Evolutionary conservation across 176 grass and related monocot species (phyloP).

Genomic region (Chloris gayana): DNA sequence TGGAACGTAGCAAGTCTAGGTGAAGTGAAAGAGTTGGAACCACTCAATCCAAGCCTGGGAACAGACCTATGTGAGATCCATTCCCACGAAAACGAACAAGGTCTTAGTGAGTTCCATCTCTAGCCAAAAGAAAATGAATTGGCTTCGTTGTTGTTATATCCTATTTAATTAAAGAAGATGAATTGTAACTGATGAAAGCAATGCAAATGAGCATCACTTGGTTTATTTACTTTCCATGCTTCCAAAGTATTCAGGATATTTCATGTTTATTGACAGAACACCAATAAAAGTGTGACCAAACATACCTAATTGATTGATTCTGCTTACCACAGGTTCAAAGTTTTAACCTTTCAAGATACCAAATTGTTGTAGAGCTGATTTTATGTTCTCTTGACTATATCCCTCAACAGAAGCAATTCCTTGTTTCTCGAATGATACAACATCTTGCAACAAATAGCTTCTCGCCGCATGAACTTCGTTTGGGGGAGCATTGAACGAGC

Average conservation of each 20-base stretch:
- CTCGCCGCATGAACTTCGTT: slow-evolving; percentile 60
- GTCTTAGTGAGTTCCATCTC: too few species aligned
- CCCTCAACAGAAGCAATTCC: slow-evolving; percentile 67
- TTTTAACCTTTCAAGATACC: slow-evolving; percentile 45
- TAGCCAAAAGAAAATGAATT: background rate
- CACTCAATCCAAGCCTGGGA: too few species aligned
- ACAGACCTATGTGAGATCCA: too few species aligned
- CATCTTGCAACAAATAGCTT: slow-evolving; percentile 67
- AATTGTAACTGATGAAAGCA: background rate
- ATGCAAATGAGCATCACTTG: background rate
- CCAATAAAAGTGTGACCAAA: background rate
- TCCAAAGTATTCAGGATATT: background rate
- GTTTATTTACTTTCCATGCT: background rate
- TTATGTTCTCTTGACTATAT: slow-evolving; percentile 40
- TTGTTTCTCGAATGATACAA: slow-evolving; percentile 68
- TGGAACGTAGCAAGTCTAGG: too few species aligned
- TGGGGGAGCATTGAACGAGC: slow-evolving; percentile 59
- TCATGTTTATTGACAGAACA: background rate
- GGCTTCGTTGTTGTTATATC: background rate
- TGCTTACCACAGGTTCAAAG: slow-evolving; percentile 2
- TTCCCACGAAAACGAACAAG: too few species aligned
- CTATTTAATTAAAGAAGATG: background rate
- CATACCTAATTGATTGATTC: slow-evolving; percentile 37
- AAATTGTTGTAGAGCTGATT: slow-evolving; percentile 60
- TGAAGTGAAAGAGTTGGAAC: too few species aligned